Evolutionary conservation across 805 yeast species (phyloP), one percentile per base, ranked within the genome.

Genomic region (Cyberlindnera xishuangbannaensis): DNA sequence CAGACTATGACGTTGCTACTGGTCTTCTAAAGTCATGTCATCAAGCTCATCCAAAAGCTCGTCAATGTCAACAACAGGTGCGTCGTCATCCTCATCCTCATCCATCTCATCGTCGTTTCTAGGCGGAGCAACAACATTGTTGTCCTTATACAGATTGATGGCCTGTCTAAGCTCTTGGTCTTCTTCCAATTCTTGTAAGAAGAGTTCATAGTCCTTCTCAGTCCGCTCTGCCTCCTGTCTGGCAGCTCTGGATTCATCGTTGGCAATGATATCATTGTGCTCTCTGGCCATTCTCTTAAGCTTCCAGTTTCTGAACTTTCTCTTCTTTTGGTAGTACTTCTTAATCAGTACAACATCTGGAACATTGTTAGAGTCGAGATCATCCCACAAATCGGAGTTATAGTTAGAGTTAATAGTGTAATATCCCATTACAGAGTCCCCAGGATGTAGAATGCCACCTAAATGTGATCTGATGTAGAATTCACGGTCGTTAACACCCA

Each of bases 281-380:
- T 92, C 97, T 55, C 72, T 83, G 24, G 97, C 97, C 96, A 90
- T 88, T 71, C 97, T 83, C 78, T 84, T 83, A 62, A 90, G 76
- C 63, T 82, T 85, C 95, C 95, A 85, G 60, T 69, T 69, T 71
- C 90, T 78, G 69, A 78, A 74, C 66, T 76, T 81, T 65, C 73
- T 76, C 65, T 80, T 82, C 69, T 95, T 80, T 28, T 78, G 71
- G 66, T 87, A 90, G 61, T 74, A 74, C 57, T 87, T 88, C 85
- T 87, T 86, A 37, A 90, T 94, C 42, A 88, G 59, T 2, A 86
- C 71, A 31, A 88, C 95, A 50, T 88, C 97, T 14, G 95, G 92
- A 15, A 78, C 61, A 44, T 78, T 78, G 39, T 69, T 71, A 7
- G 69, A 60, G 43, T 78, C 76, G 37, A 62, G 46, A 33, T 70